Evolutionary conservation across 78 protist species (phyloP).

Genomic region (Pelomyxa schiedti): DNA sequence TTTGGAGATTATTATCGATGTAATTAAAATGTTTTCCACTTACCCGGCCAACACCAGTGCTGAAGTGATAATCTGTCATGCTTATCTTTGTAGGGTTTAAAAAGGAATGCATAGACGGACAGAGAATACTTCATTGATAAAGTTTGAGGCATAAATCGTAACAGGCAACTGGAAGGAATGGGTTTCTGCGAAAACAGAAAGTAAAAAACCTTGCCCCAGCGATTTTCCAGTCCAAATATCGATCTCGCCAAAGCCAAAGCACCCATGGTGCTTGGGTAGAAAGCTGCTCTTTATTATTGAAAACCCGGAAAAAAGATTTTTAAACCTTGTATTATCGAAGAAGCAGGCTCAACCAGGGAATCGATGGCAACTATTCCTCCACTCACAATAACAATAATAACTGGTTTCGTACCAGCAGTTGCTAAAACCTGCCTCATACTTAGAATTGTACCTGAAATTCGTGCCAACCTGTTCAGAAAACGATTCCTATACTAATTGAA

Average conservation of each 20-base stretch:
- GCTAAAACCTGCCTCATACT: too few species aligned
- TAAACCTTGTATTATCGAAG: constrained; percentile 23
- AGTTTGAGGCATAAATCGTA: constrained; percentile 19
- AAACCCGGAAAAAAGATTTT: background rate
- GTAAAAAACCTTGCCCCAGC: constrained; percentile 5
- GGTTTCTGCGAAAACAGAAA: too few species aligned
- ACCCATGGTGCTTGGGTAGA: constrained; percentile 31
- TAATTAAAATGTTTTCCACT: too few species aligned
- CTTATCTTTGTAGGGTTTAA: too few species aligned
- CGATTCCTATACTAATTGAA: too few species aligned
- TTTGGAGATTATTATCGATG: too few species aligned
- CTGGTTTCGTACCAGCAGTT: background rate
- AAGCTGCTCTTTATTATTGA: background rate
- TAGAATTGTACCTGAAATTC: too few species aligned
- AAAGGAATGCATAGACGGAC: too few species aligned
- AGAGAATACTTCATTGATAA: background rate
- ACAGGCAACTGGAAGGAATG: too few species aligned
- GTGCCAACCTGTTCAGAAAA: background rate
- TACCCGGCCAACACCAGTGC: constrained; percentile 24
- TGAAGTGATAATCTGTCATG: constrained; percentile 8
- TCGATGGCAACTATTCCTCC: constrained; percentile 35
- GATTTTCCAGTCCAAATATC: constrained; percentile 20
- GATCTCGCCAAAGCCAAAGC: constrained; percentile 27
- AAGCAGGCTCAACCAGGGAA: background rate
- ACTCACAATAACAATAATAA: constrained; percentile 9